phyloP scores from a whole-genome alignment of 805 yeast species.

The Yarrowia osloensis region DNA sequence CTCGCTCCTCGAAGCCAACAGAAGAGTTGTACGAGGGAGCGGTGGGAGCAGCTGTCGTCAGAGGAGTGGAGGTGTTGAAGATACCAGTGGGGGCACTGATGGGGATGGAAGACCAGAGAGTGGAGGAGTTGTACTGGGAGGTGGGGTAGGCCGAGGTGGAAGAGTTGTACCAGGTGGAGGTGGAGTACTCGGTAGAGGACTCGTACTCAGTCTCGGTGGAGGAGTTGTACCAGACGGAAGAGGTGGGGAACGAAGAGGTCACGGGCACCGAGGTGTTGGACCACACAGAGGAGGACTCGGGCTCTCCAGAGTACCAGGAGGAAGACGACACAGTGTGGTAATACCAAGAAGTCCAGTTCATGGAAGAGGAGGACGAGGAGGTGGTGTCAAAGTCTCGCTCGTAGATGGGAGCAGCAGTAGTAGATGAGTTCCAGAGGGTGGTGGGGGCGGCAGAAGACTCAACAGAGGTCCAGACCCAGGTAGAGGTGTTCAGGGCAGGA shows the following conservation, averaged over 20 bases:
- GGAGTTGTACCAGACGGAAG: neutral
- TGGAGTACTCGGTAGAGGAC: neutral
- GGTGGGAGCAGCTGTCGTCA: constrained; percentile 1
- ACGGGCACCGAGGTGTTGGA: neutral
- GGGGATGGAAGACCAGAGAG: constrained; percentile 5
- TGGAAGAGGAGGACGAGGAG: neutral
- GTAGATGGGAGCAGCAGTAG: constrained; percentile 4
- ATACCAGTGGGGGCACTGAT: constrained; percentile 12
- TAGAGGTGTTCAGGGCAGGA: neutral
- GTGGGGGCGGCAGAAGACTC: neutral
- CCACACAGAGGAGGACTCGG: neutral
- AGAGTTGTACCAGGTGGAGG: neutral
- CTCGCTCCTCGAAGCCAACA: neutral
- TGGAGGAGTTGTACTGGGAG: neutral
- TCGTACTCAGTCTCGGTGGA: no score
- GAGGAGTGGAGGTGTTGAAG: constrained; percentile 10
- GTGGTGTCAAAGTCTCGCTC: constrained; percentile 2
- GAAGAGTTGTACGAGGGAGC: neutral
- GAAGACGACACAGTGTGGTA: neutral
- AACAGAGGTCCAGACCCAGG: neutral
- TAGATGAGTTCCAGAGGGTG: neutral
- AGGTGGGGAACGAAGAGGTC: neutral
- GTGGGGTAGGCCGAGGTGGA: neutral
- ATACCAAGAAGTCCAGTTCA: neutral
- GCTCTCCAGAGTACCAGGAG: neutral